phyloP scores from a whole-genome alignment of 805 yeast species.

The Zygoascus tannicola region DNA sequence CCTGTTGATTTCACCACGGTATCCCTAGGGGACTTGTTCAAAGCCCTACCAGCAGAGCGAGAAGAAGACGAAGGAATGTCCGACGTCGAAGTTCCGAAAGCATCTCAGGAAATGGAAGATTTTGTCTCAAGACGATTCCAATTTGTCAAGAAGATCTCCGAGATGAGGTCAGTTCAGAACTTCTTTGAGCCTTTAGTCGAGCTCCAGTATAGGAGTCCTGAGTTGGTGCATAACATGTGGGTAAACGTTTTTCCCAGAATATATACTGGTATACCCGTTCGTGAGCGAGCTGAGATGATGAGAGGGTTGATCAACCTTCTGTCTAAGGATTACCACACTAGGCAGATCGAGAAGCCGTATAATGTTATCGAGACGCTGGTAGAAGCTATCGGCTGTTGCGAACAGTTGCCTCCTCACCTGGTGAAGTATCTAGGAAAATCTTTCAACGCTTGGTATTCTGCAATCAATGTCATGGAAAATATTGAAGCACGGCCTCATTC shows the following conservation, averaged over 20 bases:
- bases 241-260: conserved; percentile 72
- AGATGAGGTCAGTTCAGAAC: conserved; percentile 43
- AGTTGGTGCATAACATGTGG: conserved; percentile 79
- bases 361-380: conserved; percentile 79
- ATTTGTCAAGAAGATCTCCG: conserved; percentile 30
- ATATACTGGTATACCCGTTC: conserved; percentile 60
- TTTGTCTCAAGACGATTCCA: conserved; percentile 23
- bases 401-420: conserved; percentile 87
- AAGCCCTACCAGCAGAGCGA: conserved; percentile 5
- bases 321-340: conserved; percentile 85
- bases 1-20: conserved; percentile 34
- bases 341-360: conserved; percentile 79
- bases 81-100: conserved; percentile 14
- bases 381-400: conserved; percentile 72
- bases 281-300: conserved; percentile 79
- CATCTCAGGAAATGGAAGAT: conserved; percentile 25
- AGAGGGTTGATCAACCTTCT: conserved; percentile 67
- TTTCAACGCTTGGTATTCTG: conserved; percentile 85
- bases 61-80: conserved; percentile 19
- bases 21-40: conserved; percentile 15
- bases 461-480: conserved; percentile 74
- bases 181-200: conserved; percentile 66
- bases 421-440: conserved; percentile 80
- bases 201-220: conserved; percentile 71
- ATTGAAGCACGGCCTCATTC: conserved; percentile 48